Evolutionary conservation across 2,329 filamentous ascomycete genomes (phyloP), one percentile per base, ranked within the genome.

Genomic region (Colletotrichum shisoi): DNA sequence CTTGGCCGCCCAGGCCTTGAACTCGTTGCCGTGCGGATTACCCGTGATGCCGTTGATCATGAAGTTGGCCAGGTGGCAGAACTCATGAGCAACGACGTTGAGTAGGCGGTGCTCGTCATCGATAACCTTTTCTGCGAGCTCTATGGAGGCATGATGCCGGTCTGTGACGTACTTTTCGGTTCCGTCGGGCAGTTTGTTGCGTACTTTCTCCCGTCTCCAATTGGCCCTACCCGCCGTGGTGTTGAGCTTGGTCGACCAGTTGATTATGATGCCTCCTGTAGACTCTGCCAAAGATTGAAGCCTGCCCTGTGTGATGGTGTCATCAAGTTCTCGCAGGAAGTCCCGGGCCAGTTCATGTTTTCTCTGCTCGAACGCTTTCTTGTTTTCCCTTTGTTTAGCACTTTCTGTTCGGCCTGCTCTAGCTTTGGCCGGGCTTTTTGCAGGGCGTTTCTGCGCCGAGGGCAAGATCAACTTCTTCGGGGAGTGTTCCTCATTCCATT

Each of bases 41-140:
- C 88, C 89, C 49, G 87, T 89, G 42, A 94, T 81, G 42, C 89
- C 87, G 56, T 85, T 89, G 70, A 98, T 82, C 88, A 98, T 96
- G 77, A 94, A 97, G 73, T 93, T 96, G 49, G 92, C 90, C 1
- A 98, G 81, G 75, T 99, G 95, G 77, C 95, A 98, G 80, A 95
- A 98, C 73, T 99, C 95, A 76, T 99, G 95, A 0, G 94, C 93
- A n/a, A 98, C 80, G 0, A 95, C 93, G 76, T 97, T 97, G 70
- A 95, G 84, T 1, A 98, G 84, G 3, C 92, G 87, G 65, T 90
- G 79, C 71, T 91, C 87, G 73, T 90, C 85, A 74, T 93, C 88
- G 69, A 98, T 93, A 53, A 97, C 89, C 76, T 96, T 96, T 62
- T 92, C 88, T 0, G 94, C 92, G 2, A 98, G 86, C 75, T 98